Evolutionary conservation across 2,329 filamentous ascomycete species (phyloP), one percentile per base, ranked within the genome.

Genomic region (Arthrobotrys musiformis): DNA sequence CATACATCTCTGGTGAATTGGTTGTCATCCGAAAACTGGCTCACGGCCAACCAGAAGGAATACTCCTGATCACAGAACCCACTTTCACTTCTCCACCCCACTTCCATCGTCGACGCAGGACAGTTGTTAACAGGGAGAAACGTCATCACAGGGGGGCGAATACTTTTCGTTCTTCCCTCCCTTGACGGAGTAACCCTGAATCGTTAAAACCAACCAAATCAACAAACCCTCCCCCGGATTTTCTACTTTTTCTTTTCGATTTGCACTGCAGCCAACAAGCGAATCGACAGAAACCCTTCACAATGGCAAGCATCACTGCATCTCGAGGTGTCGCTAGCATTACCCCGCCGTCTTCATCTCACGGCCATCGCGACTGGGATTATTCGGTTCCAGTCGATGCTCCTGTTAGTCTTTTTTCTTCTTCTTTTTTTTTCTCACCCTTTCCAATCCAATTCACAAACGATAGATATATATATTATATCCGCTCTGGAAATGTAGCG

Each of bases 311-410:
- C 54, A 64, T 78, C 13, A 68, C 74, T 30, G 67, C 74, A 60
- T 78, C 74, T 22, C 37, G 68, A 52, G 69, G 67, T 28, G 67
- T 72, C 17, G 79, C 79, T 54, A 79, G 79, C 48, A 79, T 80
- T 24, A 81, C 80, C 56, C 79, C 79, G 61, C 79, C 79, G 19
- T 80, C 79, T 46, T 80, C 79, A 60, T 81, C 80, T 33, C 79
- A 80, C 54, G 78, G 79, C 22, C 73, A 74, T 70, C 77, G 78
- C 61, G 79, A 80, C 61, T 81, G 80, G 79, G 74, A 80, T 40
- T 81, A 79, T 58, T 81, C 79, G 70, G 80, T 81, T 42, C 79
- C 79, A 66, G 76, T 81, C 69, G 80, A 78, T 30, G 60, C 61
- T 33, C 67, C 68, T 37, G 74, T 72, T 33, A 73, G 67, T 66